Percentiles rank a stretch among this genome's conserved stretches.
Conservation (phyloP, 805 yeast genomes). For the Candida boidinii region DNA sequence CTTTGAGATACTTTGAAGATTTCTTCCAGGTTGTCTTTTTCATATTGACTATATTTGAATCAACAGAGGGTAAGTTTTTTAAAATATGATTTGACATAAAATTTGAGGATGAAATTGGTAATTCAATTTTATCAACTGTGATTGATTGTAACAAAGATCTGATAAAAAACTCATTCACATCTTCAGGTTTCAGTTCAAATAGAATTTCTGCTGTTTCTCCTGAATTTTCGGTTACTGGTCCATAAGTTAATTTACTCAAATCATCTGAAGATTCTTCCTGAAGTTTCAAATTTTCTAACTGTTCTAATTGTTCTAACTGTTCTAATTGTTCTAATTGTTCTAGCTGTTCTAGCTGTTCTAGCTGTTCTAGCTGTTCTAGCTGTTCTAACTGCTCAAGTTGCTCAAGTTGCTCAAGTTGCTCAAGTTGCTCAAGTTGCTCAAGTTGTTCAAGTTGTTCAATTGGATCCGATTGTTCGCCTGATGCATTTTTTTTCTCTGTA, state of each 20-base stretch:
- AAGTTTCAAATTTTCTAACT: slow-evolving; percentile 1
- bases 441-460: too few relatives aligned
- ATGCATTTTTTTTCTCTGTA: too few relatives aligned
- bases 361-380: too few relatives aligned
- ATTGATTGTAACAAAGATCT: slow-evolving; percentile 67
- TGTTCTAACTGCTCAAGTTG: too few relatives aligned
- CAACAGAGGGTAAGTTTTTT: slow-evolving; percentile 66
- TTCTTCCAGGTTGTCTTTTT: slow-evolving; percentile 89
- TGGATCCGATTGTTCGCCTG: too few relatives aligned
- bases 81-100: slow-evolving; percentile 66
- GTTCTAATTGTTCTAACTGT: slow-evolving; percentile 2
- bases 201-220: slow-evolving; percentile 28
- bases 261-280: slow-evolving; percentile 3
- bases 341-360: slow-evolving; percentile 1
- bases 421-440: too few relatives aligned
- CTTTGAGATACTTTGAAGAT: slow-evolving; percentile 73
- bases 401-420: too few relatives aligned
- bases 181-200: slow-evolving; percentile 42
- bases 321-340: slow-evolving; percentile 6
- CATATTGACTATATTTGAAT: slow-evolving; percentile 42
- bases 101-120: slow-evolving; percentile 67
- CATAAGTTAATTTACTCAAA: slow-evolving; percentile 2
- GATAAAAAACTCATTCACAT: slow-evolving; percentile 66
- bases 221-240: slow-evolving; percentile 4
- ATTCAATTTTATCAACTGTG: slow-evolving; percentile 41